Percentiles rank a stretch among this genome's conserved stretches.
Conservation (phyloP, 2,329 filamentous ascomycete species). For the Apiospora rasikravindrae region DNA sequence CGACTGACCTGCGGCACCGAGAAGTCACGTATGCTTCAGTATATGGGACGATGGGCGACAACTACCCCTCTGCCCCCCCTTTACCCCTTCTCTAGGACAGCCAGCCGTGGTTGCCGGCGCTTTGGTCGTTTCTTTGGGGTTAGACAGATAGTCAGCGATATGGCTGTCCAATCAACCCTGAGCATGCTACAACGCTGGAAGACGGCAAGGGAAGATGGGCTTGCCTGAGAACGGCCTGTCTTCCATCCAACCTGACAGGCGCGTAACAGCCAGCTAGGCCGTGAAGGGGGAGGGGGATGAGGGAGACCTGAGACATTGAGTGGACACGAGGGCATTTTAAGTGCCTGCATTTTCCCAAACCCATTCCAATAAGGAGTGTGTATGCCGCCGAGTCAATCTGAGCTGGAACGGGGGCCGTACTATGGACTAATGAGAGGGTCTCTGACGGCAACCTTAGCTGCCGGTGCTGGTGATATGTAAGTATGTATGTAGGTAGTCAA, state of each 20-base stretch:
- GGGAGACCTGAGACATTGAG: slow-evolving; percentile 8
- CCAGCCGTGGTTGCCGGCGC: not conserved
- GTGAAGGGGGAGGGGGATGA: not conserved
- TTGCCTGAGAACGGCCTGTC: not conserved
- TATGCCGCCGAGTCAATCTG: not conserved
- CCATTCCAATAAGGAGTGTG: not conserved
- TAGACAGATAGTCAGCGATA: not conserved
- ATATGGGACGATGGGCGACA: not conserved
- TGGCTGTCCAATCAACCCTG: not conserved
- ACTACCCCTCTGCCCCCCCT: not conserved
- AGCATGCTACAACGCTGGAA: not conserved
- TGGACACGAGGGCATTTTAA: slow-evolving; percentile 4
- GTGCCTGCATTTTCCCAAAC: not conserved
- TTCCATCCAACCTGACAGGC: not conserved
- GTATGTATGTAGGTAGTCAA: no score
- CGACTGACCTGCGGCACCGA: not conserved
- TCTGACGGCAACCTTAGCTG: not conserved
- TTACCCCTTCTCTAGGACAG: not conserved
- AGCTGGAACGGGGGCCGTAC: not conserved
- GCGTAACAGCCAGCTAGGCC: not conserved
- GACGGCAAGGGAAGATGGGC: not conserved
- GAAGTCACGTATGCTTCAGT: not conserved
- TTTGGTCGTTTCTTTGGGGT: not conserved
- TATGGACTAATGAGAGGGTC: not conserved
- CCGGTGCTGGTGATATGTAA: not conserved